A percentile compares a stretch with the other conserved stretches of the same genome.
Conservation (phyloP, 1,139 yeast genomes). For the Chernovozyma sophiae-reginae region DNA sequence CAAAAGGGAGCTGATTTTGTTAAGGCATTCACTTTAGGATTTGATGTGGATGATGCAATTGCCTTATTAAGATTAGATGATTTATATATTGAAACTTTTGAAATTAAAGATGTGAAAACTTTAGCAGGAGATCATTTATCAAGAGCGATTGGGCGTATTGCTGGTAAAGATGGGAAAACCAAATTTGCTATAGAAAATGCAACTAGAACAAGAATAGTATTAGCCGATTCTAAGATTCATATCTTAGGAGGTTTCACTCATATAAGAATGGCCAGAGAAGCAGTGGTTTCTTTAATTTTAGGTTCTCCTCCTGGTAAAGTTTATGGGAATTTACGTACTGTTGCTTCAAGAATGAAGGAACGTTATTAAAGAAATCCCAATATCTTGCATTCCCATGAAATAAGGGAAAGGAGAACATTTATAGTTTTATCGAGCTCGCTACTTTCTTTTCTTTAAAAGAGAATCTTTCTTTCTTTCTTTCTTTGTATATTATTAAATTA, state of each 20-base stretch:
- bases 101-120: constrained; percentile 93
- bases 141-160: constrained; percentile 98
- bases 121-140: constrained; percentile 93
- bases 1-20: constrained; percentile 98
- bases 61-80: constrained; percentile 93
- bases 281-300: constrained; percentile 88
- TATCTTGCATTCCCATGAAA: background rate
- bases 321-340: constrained; percentile 93
- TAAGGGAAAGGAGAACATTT: background rate
- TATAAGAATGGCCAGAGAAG: constrained; percentile 95
- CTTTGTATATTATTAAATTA: background rate
- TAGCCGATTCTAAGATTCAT: constrained; percentile 95
- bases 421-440: too few relatives aligned
- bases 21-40: constrained; percentile 91
- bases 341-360: constrained; percentile 96
- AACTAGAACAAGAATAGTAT: constrained; percentile 93
- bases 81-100: constrained; percentile 93
- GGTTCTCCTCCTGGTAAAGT: constrained; percentile 99
- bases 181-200: constrained; percentile 98
- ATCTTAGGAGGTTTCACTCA: constrained; percentile 96
- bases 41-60: constrained; percentile 94
- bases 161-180: constrained; percentile 98
- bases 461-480: background rate
- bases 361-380: constrained; percentile 48
- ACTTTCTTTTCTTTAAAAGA: too few relatives aligned